These are phyloP conservation scores for Colletotrichum karsti DNA, from an alignment of 2,329 filamentous ascomycete genomes.

Conservation along the genomic window DNA sequence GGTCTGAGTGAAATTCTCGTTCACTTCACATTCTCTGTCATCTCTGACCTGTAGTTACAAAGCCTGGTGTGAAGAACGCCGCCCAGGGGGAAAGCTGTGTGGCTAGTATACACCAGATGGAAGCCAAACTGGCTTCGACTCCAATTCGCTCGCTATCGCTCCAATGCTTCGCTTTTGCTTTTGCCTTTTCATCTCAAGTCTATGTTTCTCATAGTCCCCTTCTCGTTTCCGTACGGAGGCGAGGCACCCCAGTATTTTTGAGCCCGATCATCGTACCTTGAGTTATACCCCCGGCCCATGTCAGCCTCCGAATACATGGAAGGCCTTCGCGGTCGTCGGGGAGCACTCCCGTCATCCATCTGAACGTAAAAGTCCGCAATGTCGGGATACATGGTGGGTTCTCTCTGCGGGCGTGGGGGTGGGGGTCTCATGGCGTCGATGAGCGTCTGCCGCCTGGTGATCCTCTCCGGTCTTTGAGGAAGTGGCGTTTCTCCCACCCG, in stretches of 20 bases:
- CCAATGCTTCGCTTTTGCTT: background rate
- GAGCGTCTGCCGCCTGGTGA: slow-evolving; percentile 25
- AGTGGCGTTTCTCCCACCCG: background rate
- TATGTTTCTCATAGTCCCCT: background rate
- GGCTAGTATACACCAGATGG: slow-evolving; percentile 6
- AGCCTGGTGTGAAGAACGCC: background rate
- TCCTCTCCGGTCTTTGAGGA: slow-evolving; percentile 18
- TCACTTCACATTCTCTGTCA: background rate
- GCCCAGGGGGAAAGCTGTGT: background rate
- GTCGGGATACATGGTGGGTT: background rate
- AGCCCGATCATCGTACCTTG: background rate
- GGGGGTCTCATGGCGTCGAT: slow-evolving; percentile 15
- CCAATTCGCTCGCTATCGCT: slow-evolving; percentile 7
- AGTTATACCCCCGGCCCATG: background rate
- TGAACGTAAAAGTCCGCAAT: background rate
- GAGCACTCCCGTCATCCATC: background rate
- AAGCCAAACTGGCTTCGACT: background rate
- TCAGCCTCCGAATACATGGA: slow-evolving; percentile 4
- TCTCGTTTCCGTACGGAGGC: background rate
- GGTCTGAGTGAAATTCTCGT: background rate
- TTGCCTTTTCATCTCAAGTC: background rate
- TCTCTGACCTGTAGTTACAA: background rate
- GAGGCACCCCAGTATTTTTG: slow-evolving; percentile 4
- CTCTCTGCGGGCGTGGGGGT: background rate
- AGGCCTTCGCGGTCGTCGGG: background rate